Conservation (phyloP, 1,284 basidiomycete genomes). For the Peniophora sp. region DNA sequence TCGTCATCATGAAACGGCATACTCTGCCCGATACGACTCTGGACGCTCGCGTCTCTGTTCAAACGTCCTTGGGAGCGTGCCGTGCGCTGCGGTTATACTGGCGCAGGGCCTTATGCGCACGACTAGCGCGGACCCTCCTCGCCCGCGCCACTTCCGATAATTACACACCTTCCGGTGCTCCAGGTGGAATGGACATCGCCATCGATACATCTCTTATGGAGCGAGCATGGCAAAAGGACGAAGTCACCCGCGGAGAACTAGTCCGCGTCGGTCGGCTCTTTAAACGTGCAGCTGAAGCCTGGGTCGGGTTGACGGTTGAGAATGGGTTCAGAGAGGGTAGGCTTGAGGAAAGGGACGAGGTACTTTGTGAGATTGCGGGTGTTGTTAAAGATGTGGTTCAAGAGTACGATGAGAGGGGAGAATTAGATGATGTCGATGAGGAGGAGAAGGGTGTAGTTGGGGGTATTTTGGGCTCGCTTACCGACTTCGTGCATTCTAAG, state of each 20-base stretch:
- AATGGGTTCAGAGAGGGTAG: constrained; percentile 16
- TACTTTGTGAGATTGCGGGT: constrained; percentile 60
- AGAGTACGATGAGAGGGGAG: constrained; percentile 57
- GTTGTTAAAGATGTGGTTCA: constrained; percentile 64
- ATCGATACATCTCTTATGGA: constrained; percentile 58
- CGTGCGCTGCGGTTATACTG: constrained; percentile 59
- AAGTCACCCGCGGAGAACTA: constrained; percentile 53
- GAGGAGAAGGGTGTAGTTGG: constrained; percentile 60
- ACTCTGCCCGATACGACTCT: constrained; percentile 27
- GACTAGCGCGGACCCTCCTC: constrained; percentile 59
- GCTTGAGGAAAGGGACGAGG: constrained; percentile 33
- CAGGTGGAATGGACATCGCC: constrained; percentile 37
- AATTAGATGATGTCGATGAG: constrained; percentile 50
- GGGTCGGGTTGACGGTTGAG: constrained; percentile 31
- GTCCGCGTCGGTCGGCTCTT: constrained; percentile 48
- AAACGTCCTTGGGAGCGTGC: constrained; percentile 56
- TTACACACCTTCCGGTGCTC: constrained; percentile 52
- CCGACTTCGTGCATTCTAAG: constrained; percentile 46
- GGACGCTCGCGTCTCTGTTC: constrained; percentile 20
- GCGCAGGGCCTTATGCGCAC: constrained; percentile 48
- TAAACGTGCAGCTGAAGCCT: constrained; percentile 43
- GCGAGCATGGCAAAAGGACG: constrained; percentile 61
- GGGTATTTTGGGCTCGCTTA: constrained; percentile 47
- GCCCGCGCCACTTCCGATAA: constrained; percentile 35
- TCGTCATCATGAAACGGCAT: constrained; percentile 47